Evolutionary conservation across 2,329 filamentous ascomycete genomes (phyloP).

Genomic region (Trichoderma sp.): DNA sequence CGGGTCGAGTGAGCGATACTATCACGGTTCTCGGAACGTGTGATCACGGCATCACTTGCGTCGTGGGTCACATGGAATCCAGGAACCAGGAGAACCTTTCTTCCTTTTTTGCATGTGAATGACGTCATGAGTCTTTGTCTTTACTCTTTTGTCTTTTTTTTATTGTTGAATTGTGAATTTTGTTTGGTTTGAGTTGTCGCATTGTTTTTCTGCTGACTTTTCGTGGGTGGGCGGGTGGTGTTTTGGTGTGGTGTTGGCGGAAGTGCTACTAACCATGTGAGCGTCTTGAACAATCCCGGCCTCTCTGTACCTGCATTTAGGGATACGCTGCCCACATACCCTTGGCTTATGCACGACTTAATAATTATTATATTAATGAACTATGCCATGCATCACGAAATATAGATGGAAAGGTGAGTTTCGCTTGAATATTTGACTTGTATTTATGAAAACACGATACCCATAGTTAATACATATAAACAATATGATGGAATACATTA

Average conservation of each 20-base stretch:
- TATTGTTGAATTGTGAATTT: neutral
- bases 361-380: neutral
- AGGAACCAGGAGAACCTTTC: conserved; percentile 8
- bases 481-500: neutral
- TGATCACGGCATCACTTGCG: conserved; percentile 21
- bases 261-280: neutral
- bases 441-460: neutral
- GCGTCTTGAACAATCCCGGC: neutral
- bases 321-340: neutral
- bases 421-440: neutral
- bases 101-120: conserved; percentile 1
- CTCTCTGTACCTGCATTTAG: neutral
- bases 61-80: conserved; percentile 21
- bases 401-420: neutral
- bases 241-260: neutral
- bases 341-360: neutral
- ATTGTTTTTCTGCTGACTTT: neutral
- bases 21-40: conserved; percentile 25
- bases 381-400: neutral
- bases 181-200: neutral
- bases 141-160: neutral
- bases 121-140: conserved; percentile 7
- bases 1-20: conserved; percentile 12
- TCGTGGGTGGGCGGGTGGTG: neutral
- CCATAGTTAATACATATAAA: neutral